Base-by-base conservation (phyloP, 306 rosid genomes). In the Erythrophleum fordii region DNA sequence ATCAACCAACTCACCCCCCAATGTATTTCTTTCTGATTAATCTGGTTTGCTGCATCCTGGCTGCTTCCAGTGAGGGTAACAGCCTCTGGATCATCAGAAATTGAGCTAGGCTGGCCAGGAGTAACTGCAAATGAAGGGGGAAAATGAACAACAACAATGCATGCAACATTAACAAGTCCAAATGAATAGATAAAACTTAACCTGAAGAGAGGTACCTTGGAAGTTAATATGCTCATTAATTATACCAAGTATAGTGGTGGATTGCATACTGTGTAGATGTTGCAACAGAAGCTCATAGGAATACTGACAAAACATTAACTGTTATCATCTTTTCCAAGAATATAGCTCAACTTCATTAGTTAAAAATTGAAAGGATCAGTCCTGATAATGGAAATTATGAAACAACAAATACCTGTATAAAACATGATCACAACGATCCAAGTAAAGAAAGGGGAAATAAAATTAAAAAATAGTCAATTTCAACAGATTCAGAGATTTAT, bases 191-290 rank as follows among this genome's bases (percentile, higher is more conserved):
- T 34, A 59, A 37, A 84, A 72, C 58, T 45, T 34, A 75, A 58
- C 66, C 52, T 77, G 77, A 77, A 85, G 41, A 37, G n/a, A 67
- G 55, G 71, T 87, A 96, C 98, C 98, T 90, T 87, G 92, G 86
- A 96, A 96, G 88, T 93, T 93, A 73, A 96, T 92, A 76, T 87
- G 97, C 84, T 91, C 98, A 80, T 93, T 96, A 86, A 96, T 90
- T 80, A 96, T 86, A 66, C 97, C 99, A 77, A 96, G 97, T 80
- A 93, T 84, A 31, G 91, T 90, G 75, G 97, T 93, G 81, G 94
- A 89, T 67, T 88, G 93, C 0, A 91, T 81, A 87, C 83, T 89
- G 82, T 88, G 97, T 45, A 93, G 91, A 88, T 90, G 94, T 74
- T 92, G 97, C 90, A 96, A 90, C 79, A 93, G 88, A 84, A 96